Evolutionary conservation across 495 filamentous ascomycete genomes (phyloP).

Genomic region (Podospora fimiseda): DNA sequence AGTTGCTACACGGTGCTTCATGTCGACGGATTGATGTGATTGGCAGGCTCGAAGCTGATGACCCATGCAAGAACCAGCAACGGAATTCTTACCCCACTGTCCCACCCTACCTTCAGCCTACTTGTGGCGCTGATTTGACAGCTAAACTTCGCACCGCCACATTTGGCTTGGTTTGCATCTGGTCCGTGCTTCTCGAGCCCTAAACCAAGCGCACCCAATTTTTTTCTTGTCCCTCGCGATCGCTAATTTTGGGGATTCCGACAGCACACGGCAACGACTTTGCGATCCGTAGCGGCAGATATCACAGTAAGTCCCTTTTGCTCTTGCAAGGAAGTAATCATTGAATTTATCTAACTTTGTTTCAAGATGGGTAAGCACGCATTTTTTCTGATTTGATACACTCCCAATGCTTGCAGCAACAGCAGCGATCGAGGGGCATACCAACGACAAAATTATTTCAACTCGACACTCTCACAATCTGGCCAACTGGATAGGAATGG

Average conservation of each 20-base stretch:
- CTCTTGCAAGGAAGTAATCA: neutral
- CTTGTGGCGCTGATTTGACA: constrained; percentile 2
- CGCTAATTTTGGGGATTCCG: constrained; percentile 27
- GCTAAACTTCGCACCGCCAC: constrained; percentile 17
- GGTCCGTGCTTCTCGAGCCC: constrained; percentile 28
- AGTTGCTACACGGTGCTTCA: too few species aligned
- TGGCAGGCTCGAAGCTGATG: too few species aligned
- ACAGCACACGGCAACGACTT: constrained; percentile 26
- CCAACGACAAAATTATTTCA: constrained; percentile 2
- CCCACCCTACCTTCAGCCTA: neutral
- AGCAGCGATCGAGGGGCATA: constrained; percentile 7
- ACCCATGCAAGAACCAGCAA: too few species aligned
- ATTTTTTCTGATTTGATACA: constrained; percentile 20
- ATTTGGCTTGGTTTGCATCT: constrained; percentile 7
- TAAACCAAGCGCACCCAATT: constrained; percentile 33
- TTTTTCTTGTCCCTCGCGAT: constrained; percentile 26
- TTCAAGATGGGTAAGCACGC: constrained; percentile 46
- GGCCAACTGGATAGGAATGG: neutral
- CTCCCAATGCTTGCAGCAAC: neutral
- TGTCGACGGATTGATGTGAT: too few species aligned
- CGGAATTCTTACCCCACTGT: neutral
- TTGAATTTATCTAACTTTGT: constrained; percentile 19
- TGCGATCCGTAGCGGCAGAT: constrained; percentile 28
- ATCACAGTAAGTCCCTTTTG: constrained; percentile 36
- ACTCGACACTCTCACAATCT: neutral